phyloP scores from a whole-genome alignment of 805 yeast species.

The Candida incommunis region DNA sequence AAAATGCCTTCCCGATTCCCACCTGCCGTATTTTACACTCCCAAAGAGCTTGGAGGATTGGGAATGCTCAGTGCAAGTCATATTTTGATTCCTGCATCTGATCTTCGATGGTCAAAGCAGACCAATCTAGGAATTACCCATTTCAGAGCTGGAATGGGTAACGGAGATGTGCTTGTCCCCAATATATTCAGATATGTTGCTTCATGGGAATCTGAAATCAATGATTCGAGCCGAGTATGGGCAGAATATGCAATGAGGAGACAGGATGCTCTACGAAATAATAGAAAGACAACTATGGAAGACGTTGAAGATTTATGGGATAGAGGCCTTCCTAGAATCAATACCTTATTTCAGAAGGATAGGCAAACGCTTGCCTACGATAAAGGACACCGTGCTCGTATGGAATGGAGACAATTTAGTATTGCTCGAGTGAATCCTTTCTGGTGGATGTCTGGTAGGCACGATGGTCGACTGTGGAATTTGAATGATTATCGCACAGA shows the following conservation, averaged over 20 bases:
- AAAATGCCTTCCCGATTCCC: conserved; percentile 99
- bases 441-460: conserved; percentile 92
- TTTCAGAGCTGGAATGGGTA: conserved; percentile 82
- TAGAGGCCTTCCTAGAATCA: conserved; percentile 90
- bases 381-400: conserved; percentile 78
- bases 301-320: conserved; percentile 95
- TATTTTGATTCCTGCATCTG: conserved; percentile 86
- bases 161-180: conserved; percentile 63
- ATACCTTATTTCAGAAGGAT: conserved; percentile 89
- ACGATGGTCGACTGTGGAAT: conserved; percentile 95
- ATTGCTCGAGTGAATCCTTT: conserved; percentile 69
- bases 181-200: conserved; percentile 86
- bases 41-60: conserved; percentile 91
- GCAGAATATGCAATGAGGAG: conserved; percentile 88
- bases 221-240: conserved; percentile 95
- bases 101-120: conserved; percentile 79
- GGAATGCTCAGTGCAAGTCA: conserved; percentile 98
- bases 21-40: conserved; percentile 96
- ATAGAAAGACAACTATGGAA: conserved; percentile 77
- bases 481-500: conserved; percentile 85
- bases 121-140: conserved; percentile 92
- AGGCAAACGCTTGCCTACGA: conserved; percentile 90
- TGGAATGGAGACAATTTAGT: conserved; percentile 62
- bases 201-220: conserved; percentile 92
- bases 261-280: conserved; percentile 72